Evolutionary conservation across 108 stramenopile genomes (phyloP), one percentile per base, ranked within the genome.

Genomic region (Nitzschia sp.): DNA sequence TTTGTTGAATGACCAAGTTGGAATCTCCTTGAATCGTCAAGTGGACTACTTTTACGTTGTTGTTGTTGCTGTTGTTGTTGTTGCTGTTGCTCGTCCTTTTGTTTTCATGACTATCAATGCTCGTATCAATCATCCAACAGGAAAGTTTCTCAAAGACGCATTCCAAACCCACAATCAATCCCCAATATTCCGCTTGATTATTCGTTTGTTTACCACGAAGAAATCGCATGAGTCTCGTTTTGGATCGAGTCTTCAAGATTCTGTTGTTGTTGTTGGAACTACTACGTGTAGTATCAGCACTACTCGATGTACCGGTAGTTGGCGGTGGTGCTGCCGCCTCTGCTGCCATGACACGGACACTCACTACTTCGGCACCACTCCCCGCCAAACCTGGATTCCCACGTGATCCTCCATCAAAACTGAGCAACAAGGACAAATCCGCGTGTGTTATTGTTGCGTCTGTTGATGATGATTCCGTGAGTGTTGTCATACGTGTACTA

Each of bases 361-460:
- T 5, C 19, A 65, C 41, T 0, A 94, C 61, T 16, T 78, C 62
- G 33, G 87, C 80, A 9, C 93, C 93, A 1, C 88, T 56, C 41
- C 93, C 93, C 28, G 90, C 90, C 27, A 85, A 35, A n/a, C 93
- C 93, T 26, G 93, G 93, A 75, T 94, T 94, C 3, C 90, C 90
- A 26, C 93, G 74, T 1, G 87, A 75, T 21, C 90, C 93, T 13
- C 93, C 93, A 68, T 94, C 93, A 76, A 94, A 94, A 53, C 77
- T 62, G 27, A 88, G 30, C 15, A 59, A 50, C 56, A 89, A 75
- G 6, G 45, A 36, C 16, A 83, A 8, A 21, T 50, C 48, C 16
- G 48, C 48, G 8, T 16, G 9, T 30, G 2, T n/a, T 58, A 8
- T 58, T 30, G 25, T 5, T 9, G 46, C 23, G 27, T 16, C 23